These are phyloP conservation scores for Pseudotsuga menziesii DNA, from an alignment of 75 land plant species.

Conservation along the genomic window DNA sequence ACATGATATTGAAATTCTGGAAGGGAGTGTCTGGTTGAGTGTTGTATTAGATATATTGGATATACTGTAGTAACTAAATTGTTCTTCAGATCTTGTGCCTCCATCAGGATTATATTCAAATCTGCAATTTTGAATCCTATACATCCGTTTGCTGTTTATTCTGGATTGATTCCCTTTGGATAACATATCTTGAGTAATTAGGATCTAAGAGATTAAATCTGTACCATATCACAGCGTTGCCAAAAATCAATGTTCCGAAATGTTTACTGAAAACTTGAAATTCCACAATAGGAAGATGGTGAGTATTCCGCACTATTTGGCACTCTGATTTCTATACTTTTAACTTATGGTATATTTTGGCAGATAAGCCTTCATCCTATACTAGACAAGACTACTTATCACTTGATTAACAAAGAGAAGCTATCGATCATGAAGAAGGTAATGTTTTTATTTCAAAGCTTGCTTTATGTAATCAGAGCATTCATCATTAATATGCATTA, in stretches of 20 bases:
- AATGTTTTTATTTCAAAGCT: not conserved
- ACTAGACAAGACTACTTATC: conserved; percentile 94
- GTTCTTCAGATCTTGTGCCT: no score
- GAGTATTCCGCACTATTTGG: not conserved
- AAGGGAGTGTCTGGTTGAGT: no score
- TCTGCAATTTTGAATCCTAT: no score
- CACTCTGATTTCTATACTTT: not conserved
- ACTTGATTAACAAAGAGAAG: conserved; percentile 86
- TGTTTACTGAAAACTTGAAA: not conserved
- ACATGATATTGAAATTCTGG: no score
- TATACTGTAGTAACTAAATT: no score
- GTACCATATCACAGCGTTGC: not conserved
- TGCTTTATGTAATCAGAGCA: not conserved
- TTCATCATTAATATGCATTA: not conserved
- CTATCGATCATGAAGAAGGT: conserved; percentile 95
- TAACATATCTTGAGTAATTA: not conserved
- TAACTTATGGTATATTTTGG: conserved; percentile 3
- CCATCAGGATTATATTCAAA: no score
- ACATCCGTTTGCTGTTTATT: no score
- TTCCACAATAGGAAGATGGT: not conserved
- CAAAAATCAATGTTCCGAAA: not conserved
- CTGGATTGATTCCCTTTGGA: not conserved
- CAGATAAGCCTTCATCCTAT: conserved; percentile 96
- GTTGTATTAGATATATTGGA: no score
- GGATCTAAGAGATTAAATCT: not conserved